These are phyloP conservation scores for Saccharomyces paradoxus DNA, from an alignment of 805 yeast genomes.

Conservation along the genomic window DNA sequence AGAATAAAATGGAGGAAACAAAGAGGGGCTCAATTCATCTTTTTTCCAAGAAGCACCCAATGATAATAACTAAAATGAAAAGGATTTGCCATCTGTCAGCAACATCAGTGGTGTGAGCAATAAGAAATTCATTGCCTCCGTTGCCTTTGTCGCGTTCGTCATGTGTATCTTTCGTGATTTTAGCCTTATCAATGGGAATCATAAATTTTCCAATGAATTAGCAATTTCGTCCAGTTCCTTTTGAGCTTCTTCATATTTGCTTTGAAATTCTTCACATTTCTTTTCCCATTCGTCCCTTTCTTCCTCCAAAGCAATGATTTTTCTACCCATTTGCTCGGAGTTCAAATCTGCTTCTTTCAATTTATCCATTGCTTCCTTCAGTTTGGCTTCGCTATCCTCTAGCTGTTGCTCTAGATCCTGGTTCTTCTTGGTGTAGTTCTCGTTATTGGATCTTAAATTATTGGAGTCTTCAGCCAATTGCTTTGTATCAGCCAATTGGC, in stretches of 20 bases:
- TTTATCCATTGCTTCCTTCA: constrained; percentile 88
- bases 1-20: not conserved
- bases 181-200: constrained; percentile 3
- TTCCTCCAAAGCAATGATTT: constrained; percentile 81
- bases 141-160: constrained; percentile 16
- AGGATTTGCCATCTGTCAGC: not conserved
- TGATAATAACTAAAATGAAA: not conserved
- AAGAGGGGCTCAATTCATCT: not conserved
- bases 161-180: not conserved
- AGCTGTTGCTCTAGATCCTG: constrained; percentile 77
- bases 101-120: not conserved
- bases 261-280: constrained; percentile 80
- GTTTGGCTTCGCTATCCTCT: constrained; percentile 77
- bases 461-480: constrained; percentile 86
- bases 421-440: constrained; percentile 85
- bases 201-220: constrained; percentile 74
- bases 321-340: constrained; percentile 93
- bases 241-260: constrained; percentile 75
- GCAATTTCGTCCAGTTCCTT: constrained; percentile 94
- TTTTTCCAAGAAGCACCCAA: not conserved
- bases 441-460: constrained; percentile 81
- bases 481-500: constrained; percentile 37
- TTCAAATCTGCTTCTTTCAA: constrained; percentile 92
- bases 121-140: constrained; percentile 11
- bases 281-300: constrained; percentile 88